Evolutionary conservation across 2,329 filamentous ascomycete genomes (phyloP).

Genomic region (Aspergillus caelatus): DNA sequence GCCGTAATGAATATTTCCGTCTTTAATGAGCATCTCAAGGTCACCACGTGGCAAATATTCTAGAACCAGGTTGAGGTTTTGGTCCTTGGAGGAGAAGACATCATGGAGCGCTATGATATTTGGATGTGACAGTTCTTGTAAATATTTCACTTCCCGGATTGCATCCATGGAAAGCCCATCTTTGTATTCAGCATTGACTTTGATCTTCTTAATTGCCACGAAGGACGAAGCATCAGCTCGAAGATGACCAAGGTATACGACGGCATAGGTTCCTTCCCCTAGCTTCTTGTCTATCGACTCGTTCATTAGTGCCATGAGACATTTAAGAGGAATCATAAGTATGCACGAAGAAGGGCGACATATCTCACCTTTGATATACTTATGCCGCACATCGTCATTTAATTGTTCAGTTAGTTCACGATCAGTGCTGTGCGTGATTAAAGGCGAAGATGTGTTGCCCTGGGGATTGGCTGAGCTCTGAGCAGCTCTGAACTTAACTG

Average conservation of each 20-base stretch:
- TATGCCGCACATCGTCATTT: slow-evolving; percentile 79
- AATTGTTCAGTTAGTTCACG: slow-evolving; percentile 69
- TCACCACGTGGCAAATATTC: slow-evolving; percentile 94
- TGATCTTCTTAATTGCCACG: slow-evolving; percentile 69
- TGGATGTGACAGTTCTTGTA: slow-evolving; percentile 90
- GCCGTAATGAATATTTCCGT: slow-evolving; percentile 80
- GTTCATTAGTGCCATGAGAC: slow-evolving; percentile 1
- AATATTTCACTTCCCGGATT: slow-evolving; percentile 91
- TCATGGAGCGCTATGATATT: slow-evolving; percentile 93
- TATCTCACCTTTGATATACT: slow-evolving; percentile 79
- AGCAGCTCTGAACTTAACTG: slow-evolving; percentile 38
- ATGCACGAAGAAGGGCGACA: background rate
- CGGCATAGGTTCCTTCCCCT: slow-evolving; percentile 94
- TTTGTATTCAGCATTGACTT: slow-evolving; percentile 64
- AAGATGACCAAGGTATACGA: slow-evolving; percentile 88
- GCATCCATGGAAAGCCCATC: slow-evolving; percentile 94
- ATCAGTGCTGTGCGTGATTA: slow-evolving; percentile 28
- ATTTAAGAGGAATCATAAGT: background rate
- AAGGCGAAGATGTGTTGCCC: slow-evolving; percentile 20
- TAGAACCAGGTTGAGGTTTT: slow-evolving; percentile 93
- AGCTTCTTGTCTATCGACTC: slow-evolving; percentile 72
- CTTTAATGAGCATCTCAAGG: slow-evolving; percentile 90
- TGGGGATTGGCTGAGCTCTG: slow-evolving; percentile 28
- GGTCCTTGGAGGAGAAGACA: slow-evolving; percentile 93
- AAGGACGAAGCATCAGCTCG: slow-evolving; percentile 69